A percentile compares a stretch with the other conserved stretches of the same genome.
phyloP scores from a whole-genome alignment of 1,139 yeast species.

The Yamadazyma oceani region DNA sequence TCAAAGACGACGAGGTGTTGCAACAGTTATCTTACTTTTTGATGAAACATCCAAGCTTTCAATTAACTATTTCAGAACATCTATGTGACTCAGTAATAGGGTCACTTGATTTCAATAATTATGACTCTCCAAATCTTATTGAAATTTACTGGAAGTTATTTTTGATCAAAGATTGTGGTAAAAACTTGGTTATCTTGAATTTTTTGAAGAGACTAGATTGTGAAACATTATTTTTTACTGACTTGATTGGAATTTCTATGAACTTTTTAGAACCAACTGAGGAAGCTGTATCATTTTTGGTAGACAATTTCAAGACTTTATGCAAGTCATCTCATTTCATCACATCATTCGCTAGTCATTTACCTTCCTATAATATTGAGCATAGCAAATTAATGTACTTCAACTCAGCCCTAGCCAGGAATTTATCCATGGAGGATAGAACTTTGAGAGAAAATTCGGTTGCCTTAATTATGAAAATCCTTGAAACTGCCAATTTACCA shows the following conservation, averaged over 20 bases:
- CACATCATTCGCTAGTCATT: slow-evolving; percentile 19
- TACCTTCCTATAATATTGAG: slow-evolving; percentile 6
- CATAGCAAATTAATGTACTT: slow-evolving; percentile 1
- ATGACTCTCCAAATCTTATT: slow-evolving; percentile 5
- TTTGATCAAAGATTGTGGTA: slow-evolving; percentile 7
- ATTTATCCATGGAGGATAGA: slow-evolving; percentile 47
- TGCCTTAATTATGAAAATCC: slow-evolving; percentile 34
- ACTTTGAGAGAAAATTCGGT: slow-evolving; percentile 48
- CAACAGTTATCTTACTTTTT: slow-evolving; percentile 14
- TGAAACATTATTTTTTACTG: slow-evolving; percentile 11
- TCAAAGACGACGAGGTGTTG: slow-evolving; percentile 14
- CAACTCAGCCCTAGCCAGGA: slow-evolving; percentile 20
- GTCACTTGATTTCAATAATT: slow-evolving; percentile 6
- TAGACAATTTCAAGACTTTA: slow-evolving; percentile 15
- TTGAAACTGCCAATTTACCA: slow-evolving; percentile 24
- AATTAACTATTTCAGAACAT: slow-evolving; percentile 7
- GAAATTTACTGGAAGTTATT: slow-evolving; percentile 17
- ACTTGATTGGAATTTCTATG: slow-evolving; percentile 14
- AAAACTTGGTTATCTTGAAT: background rate
- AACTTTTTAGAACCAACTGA: slow-evolving; percentile 3
- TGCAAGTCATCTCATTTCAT: slow-evolving; percentile 24
- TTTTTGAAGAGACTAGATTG: slow-evolving; percentile 5
- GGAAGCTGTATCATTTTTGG: slow-evolving; percentile 3
- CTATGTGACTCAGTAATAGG: background rate
- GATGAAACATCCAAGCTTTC: slow-evolving; percentile 9